Evolutionary conservation across 2,329 filamentous ascomycete species (phyloP).

Genomic region (Sclerotinia nivalis): DNA sequence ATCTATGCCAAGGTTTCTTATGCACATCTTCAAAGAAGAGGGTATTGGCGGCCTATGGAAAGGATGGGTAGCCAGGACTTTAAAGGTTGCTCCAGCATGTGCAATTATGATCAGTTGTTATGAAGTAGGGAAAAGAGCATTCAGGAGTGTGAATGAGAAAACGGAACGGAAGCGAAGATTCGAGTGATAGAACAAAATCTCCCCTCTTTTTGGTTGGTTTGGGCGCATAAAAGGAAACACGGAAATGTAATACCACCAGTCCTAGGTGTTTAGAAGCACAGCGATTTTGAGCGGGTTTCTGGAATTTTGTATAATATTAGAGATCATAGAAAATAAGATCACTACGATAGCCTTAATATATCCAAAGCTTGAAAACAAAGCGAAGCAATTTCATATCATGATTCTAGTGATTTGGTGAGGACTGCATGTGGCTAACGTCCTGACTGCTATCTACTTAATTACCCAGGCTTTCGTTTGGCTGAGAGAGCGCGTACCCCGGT

Average conservation of each 20-base stretch:
- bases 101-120: slow-evolving; percentile 99
- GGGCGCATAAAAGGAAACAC: slow-evolving; percentile 10
- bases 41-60: slow-evolving; percentile 80
- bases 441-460: background rate
- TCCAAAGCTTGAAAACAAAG: background rate
- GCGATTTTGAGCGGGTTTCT: slow-evolving; percentile 31
- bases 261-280: slow-evolving; percentile 30
- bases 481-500: slow-evolving; percentile 17
- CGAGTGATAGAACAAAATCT: slow-evolving; percentile 28
- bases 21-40: slow-evolving; percentile 87
- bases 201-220: background rate
- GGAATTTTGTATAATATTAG: slow-evolving; percentile 26
- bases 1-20: slow-evolving; percentile 79
- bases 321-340: slow-evolving; percentile 21
- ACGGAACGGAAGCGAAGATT: slow-evolving; percentile 34
- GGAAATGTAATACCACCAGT: slow-evolving; percentile 16
- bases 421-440: background rate
- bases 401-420: background rate
- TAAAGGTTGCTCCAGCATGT: slow-evolving; percentile 94
- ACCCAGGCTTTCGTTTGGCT: background rate
- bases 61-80: slow-evolving; percentile 86
- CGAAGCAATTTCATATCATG: background rate
- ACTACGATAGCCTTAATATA: slow-evolving; percentile 6
- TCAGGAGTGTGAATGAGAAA: slow-evolving; percentile 69
- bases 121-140: slow-evolving; percentile 90